Conservation (phyloP, 2,329 filamentous ascomycete genomes). For the Aspergillus ruber region DNA sequence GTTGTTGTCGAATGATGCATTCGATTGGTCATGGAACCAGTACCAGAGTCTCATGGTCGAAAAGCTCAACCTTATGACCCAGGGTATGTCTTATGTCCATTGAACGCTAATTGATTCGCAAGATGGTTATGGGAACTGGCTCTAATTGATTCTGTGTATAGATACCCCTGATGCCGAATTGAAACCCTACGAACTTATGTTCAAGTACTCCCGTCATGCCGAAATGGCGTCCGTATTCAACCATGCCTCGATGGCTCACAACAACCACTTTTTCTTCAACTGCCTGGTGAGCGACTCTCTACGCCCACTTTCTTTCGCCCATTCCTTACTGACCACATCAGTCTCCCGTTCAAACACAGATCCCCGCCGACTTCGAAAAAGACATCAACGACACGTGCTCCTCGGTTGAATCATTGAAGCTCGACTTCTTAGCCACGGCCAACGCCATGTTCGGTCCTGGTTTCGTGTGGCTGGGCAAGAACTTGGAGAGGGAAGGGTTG, state of each 20-base stretch:
- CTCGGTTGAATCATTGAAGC: slow-evolving; percentile 72
- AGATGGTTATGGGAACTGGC: neutral
- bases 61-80: slow-evolving; percentile 67
- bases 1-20: slow-evolving; percentile 63
- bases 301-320: neutral
- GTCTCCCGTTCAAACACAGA: slow-evolving; percentile 42
- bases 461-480: slow-evolving; percentile 88
- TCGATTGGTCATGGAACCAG: slow-evolving; percentile 70
- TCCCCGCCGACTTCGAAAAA: slow-evolving; percentile 51
- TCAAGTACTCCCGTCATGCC: slow-evolving; percentile 73
- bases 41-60: slow-evolving; percentile 71
- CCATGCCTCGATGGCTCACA: slow-evolving; percentile 91
- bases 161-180: slow-evolving; percentile 59
- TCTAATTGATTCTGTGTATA: slow-evolving; percentile 26
- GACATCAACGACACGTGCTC: slow-evolving; percentile 68
- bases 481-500: slow-evolving; percentile 39
- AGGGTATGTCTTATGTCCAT: slow-evolving; percentile 53
- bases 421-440: slow-evolving; percentile 74
- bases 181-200: slow-evolving; percentile 60
- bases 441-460: slow-evolving; percentile 92
- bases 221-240: slow-evolving; percentile 79
- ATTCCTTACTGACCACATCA: slow-evolving; percentile 5
- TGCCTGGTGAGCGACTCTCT: slow-evolving; percentile 31
- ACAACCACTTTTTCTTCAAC: slow-evolving; percentile 61
- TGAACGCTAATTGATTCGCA: neutral